Base-by-base conservation (phyloP, 2,329 filamentous ascomycete species). In the Trichophyton mentagrophytes region DNA sequence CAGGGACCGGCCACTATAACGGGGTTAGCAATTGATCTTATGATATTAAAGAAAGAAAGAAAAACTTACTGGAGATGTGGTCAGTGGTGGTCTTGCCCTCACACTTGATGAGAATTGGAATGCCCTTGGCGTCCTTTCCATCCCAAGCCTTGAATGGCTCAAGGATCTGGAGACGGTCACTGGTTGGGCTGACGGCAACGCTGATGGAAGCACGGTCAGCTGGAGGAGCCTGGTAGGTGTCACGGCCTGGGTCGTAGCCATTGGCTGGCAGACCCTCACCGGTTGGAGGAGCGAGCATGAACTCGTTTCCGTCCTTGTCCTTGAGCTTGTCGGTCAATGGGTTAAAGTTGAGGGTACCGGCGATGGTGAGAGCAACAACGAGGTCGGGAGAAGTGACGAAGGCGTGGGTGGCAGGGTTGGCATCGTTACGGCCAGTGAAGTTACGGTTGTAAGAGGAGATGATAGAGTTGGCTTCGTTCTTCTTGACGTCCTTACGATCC, bases 401-500 rank as follows among this genome's bases (percentile, higher is more conserved):
- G 62, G 89, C 89, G 80, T 95, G 90, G 58, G 90, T 96, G 60
- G 90, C 90, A 46, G 90, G 90, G 82, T 96, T 97, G 67, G 89
- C 90, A 69, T 96, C 91, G 76, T 97, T 97, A 74, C 93, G 90
- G 67, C 92, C 92, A 64, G 92, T 97, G 81, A 99, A 97, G 85
- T 99, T 97, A 78, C 93, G 90, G 87, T 99, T 99, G 86, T 96
- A 99, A 30, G 93, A 97, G 55, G 91, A 96, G 74, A 99, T 81
- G 75, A 99, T 99, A 5, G 90, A 95, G 85, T 99, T 99, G 70
- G 90, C 80, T 69, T 89, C 86, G 67, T 92, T 92, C 85, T 97
- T 96, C 83, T 91, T 88, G 61, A 96, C 90, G 69, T 97, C 92
- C 66, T 80, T 81, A 68, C 93, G 88, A 72, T 96, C 90, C 93